Percentiles rank a stretch among this genome's conserved stretches.
Conservation (phyloP, 192 early-diverging fungal genomes). For the Coemansia sp. region DNA sequence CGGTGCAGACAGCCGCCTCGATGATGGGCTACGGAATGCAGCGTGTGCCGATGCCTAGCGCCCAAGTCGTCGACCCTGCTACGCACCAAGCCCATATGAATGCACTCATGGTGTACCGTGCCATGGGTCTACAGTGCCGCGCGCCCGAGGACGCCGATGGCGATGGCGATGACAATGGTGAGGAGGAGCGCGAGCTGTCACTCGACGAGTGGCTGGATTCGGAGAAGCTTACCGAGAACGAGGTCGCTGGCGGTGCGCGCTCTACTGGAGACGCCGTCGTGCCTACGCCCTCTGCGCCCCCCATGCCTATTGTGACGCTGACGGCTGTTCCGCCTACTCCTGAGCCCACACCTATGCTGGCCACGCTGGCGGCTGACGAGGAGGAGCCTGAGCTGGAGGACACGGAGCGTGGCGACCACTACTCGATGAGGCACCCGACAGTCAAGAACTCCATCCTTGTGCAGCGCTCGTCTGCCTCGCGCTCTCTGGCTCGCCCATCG, state of each 20-base stretch:
- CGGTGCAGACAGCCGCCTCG: slow-evolving; percentile 11
- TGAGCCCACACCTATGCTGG: slow-evolving; percentile 1
- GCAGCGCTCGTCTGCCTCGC: slow-evolving; percentile 37
- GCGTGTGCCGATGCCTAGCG: slow-evolving; percentile 41
- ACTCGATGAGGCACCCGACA: slow-evolving; percentile 11
- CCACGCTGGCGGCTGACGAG: background rate
- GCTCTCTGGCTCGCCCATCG: background rate
- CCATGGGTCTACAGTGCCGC: slow-evolving; percentile 52
- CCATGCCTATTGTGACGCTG: background rate
- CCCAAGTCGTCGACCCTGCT: slow-evolving; percentile 38
- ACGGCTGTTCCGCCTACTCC: background rate
- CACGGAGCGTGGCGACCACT: slow-evolving; percentile 17
- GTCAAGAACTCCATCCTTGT: slow-evolving; percentile 36
- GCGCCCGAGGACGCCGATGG: slow-evolving; percentile 31
- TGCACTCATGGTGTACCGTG: slow-evolving; percentile 50
- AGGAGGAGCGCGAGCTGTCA: slow-evolving; percentile 29
- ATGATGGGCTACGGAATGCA: slow-evolving; percentile 24
- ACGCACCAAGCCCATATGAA: slow-evolving; percentile 48
- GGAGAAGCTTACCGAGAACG: slow-evolving; percentile 38
- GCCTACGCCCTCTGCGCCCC: slow-evolving; percentile 8
- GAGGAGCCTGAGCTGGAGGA: slow-evolving; percentile 49
- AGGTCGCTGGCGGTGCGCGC: slow-evolving; percentile 16
- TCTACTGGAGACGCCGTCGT: background rate
- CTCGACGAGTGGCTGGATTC: slow-evolving; percentile 53
- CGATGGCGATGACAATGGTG: slow-evolving; percentile 6